Percentiles rank a stretch among this genome's conserved stretches.
Conservation (phyloP, 495 filamentous ascomycete genomes). For the Apodospora peruviana region DNA sequence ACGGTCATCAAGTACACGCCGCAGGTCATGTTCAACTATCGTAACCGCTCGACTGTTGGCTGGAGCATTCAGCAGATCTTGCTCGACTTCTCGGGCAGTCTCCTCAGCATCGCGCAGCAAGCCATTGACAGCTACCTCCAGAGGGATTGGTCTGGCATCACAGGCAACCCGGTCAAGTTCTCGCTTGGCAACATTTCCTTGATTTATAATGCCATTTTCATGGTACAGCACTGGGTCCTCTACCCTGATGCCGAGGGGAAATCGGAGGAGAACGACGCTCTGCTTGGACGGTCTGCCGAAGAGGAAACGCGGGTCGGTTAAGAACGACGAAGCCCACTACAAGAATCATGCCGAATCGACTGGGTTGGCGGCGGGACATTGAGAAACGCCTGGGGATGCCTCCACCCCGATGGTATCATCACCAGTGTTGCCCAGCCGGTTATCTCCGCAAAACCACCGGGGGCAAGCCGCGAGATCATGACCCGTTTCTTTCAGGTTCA, state of each 20-base stretch:
- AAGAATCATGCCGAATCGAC: not conserved
- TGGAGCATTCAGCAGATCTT: slow-evolving; percentile 85
- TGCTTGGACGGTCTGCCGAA: slow-evolving; percentile 24
- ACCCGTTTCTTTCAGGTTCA: not conserved
- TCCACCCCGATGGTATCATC: not conserved
- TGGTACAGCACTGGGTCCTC: slow-evolving; percentile 79
- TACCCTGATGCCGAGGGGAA: slow-evolving; percentile 44
- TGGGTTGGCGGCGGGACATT: not conserved
- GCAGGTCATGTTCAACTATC: slow-evolving; percentile 76
- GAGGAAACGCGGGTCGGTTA: slow-evolving; percentile 31
- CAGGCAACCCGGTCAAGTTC: slow-evolving; percentile 89
- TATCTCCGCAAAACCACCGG: not conserved
- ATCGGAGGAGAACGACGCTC: slow-evolving; percentile 27
- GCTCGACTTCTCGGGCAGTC: slow-evolving; percentile 75
- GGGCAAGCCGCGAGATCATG: not conserved
- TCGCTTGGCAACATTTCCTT: slow-evolving; percentile 76
- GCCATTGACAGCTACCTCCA: slow-evolving; percentile 80
- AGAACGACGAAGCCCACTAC: not conserved
- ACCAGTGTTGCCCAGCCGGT: not conserved
- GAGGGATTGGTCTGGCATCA: slow-evolving; percentile 80
- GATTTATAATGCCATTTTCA: slow-evolving; percentile 80
- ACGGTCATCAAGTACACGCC: slow-evolving; percentile 90
- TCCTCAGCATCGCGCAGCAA: slow-evolving; percentile 78
- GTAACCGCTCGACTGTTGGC: slow-evolving; percentile 73
- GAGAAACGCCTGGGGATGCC: not conserved